Evolutionary conservation across 2,329 filamentous ascomycete species (phyloP), one percentile per base, ranked within the genome.

Genomic region (Colletotrichum tanaceti): DNA sequence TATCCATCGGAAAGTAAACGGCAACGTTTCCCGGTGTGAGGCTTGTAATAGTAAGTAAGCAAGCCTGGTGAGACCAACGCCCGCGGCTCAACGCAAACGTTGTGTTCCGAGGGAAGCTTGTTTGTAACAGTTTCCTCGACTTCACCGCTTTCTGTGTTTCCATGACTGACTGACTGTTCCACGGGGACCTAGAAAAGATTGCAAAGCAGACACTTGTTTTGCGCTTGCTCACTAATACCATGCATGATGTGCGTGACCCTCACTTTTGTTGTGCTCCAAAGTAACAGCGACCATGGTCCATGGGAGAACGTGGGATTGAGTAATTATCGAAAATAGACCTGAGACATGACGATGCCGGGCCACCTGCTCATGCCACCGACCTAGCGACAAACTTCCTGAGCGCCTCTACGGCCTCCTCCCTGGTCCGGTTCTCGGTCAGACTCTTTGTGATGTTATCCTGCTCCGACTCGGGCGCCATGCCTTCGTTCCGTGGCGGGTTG

Each of bases 401-500:
- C 50, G 79, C 79, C 16, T 65, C 69, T n/a, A 88, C 70, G 9
- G 85, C 77, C 43, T 77, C 72, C 11, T 77, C 74, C 24, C 72
- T 80, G 14, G 71, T 74, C 81, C 79, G 85, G 0, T 75, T 78
- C 53, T 79, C 77, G 49, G 78, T 63, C 63, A 90, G 72, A 0
- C 77, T 84, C 60, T 76, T 78, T 4, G 80, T 53, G 38, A 89
- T 68, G 14, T 88, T 50, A 62, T 86, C 83, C 73, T 88, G 84
- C 77, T 90, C 87, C 69, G 84, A 88, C 73, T 84, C 82, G 3
- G 87, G 87, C 11, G 87, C 86, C 87, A 90, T 89, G 0, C 84
- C 87, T 50, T 83, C 83, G 0, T 83, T 83, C 38, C 81, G 83
- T 0, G 88, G 88, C 1, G 86, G 83, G 55, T 87, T 81, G 2